Evolutionary conservation across 768 basidiomycete species (phyloP).

Genomic region (Lactifluus piperatus): DNA sequence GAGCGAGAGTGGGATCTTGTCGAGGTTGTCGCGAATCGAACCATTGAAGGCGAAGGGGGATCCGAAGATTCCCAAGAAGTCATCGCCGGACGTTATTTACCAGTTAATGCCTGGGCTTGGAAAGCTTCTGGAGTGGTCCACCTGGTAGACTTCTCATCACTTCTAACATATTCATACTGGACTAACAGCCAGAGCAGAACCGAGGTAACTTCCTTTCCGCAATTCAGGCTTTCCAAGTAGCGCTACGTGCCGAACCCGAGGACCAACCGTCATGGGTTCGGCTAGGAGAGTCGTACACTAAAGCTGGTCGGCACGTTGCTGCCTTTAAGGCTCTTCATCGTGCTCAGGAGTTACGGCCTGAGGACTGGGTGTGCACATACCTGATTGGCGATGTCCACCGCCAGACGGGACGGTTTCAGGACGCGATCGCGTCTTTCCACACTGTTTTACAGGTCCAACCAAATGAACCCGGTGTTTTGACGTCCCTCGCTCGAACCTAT

Average conservation of each 20-base stretch:
- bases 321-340: conserved; percentile 78
- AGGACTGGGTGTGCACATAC: conserved; percentile 78
- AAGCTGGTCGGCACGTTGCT: conserved; percentile 80
- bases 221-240: conserved; percentile 80
- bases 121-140: conserved; percentile 91
- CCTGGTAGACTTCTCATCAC: conserved; percentile 44
- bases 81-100: conserved; percentile 44
- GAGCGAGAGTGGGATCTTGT: conserved; percentile 95
- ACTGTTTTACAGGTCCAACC: conserved; percentile 47
- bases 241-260: conserved; percentile 65
- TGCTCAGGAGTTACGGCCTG: conserved; percentile 62
- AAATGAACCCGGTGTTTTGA: conserved; percentile 60
- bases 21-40: conserved; percentile 84
- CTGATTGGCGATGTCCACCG: conserved; percentile 79
- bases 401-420: conserved; percentile 62
- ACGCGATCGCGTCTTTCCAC: conserved; percentile 63
- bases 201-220: conserved; percentile 62
- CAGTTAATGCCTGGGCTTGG: conserved; percentile 95
- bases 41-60: conserved; percentile 92
- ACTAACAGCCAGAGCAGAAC: conserved; percentile 35
- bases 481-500: conserved; percentile 62
- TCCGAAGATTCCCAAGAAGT: conserved; percentile 35
- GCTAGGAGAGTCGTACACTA: conserved; percentile 86
- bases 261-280: conserved; percentile 84
- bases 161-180: neutral